A percentile compares a stretch with the other conserved stretches of the same genome.
These are phyloP conservation scores for Torulaspora pretoriensis DNA, from an alignment of 1,139 yeast genomes.

Conservation along the genomic window DNA sequence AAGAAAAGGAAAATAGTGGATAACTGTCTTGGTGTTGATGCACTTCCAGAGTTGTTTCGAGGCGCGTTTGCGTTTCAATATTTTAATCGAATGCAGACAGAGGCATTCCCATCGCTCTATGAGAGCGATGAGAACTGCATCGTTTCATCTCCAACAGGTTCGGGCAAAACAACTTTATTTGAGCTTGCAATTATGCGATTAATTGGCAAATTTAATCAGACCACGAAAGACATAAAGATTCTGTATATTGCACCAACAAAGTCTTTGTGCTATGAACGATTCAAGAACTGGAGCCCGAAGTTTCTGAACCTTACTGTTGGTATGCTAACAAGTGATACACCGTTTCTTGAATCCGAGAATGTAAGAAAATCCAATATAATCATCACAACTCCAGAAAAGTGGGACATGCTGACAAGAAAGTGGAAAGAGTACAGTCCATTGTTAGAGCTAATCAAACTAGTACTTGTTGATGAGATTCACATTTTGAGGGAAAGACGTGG, in stretches of 20 bases:
- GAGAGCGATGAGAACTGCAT: constrained; percentile 42
- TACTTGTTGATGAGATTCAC: constrained; percentile 52
- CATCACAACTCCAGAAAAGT: constrained; percentile 55
- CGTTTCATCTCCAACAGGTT: constrained; percentile 53
- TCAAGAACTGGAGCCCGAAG: constrained; percentile 43
- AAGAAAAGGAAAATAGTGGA: constrained; percentile 3
- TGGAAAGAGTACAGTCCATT: constrained; percentile 44
- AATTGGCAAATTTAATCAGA: constrained; percentile 24
- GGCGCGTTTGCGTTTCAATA: constrained; percentile 38
- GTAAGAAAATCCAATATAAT: constrained; percentile 45
- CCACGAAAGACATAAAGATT: constrained; percentile 35
- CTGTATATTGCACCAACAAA: constrained; percentile 55
- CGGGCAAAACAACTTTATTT: constrained; percentile 54
- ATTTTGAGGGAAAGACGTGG: constrained; percentile 48
- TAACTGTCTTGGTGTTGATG: constrained; percentile 6
- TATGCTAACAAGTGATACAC: constrained; percentile 48
- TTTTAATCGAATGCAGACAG: constrained; percentile 51
- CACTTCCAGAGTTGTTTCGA: constrained; percentile 34
- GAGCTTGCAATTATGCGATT: constrained; percentile 48
- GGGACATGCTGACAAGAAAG: constrained; percentile 51
- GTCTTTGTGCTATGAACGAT: constrained; percentile 46
- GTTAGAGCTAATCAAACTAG: constrained; percentile 40
- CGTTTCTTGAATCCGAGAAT: constrained; percentile 40
- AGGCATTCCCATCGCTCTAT: constrained; percentile 41
- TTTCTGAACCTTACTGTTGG: constrained; percentile 45